Base-by-base conservation (phyloP, 2,329 filamentous ascomycete species). In the Geosmithia putterillii region DNA sequence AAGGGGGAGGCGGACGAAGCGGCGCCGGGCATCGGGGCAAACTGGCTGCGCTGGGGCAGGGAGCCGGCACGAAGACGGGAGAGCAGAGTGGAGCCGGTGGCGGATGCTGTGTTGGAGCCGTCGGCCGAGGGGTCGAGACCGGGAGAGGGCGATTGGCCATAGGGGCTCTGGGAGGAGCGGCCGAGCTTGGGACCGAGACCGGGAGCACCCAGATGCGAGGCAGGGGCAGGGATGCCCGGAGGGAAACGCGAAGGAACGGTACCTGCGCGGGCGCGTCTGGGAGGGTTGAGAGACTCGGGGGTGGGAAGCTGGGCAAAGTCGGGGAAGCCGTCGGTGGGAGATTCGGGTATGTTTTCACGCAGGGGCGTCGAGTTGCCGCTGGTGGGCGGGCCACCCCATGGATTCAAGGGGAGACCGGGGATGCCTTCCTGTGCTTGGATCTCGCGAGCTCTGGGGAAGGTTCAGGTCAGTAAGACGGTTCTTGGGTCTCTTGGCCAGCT, bases 391-490 rank as follows among this genome's bases (percentile, higher is more conserved):
- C 92, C 90, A 72, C 88, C 88, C 92, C 92, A 96, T 38, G 83
- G 82, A 57, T 81, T 79, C 42, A 82, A 64, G 62, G 71, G 73
- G 55, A 76, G 73, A 57, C 72, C 81, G 59, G 70, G 68, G 41
- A 95, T 73, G 42, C 89, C 89, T 74, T 96, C 90, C 67, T 95
- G 89, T 44, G 89, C 89, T 68, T 96, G 90, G 48, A 96, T 95
- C 64, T 98, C 92, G 61, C 92, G 79, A 51, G 92, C 89, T 59
- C 90, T 95, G 48, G n/a, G n/a, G n/a, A n/a, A n/a, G n/a, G n/a
- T n/a, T n/a, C n/a, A n/a, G n/a, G n/a, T n/a, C n/a, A n/a, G n/a
- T n/a, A n/a, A n/a, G n/a, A n/a, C n/a, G n/a, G n/a, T 25, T 42
- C 14, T 20, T 18, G 7, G 28, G n/a, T 25, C 10, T 28, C 22